phyloP scores from a whole-genome alignment of 2,329 filamentous ascomycete species.

The Hypoxylon sp. region DNA sequence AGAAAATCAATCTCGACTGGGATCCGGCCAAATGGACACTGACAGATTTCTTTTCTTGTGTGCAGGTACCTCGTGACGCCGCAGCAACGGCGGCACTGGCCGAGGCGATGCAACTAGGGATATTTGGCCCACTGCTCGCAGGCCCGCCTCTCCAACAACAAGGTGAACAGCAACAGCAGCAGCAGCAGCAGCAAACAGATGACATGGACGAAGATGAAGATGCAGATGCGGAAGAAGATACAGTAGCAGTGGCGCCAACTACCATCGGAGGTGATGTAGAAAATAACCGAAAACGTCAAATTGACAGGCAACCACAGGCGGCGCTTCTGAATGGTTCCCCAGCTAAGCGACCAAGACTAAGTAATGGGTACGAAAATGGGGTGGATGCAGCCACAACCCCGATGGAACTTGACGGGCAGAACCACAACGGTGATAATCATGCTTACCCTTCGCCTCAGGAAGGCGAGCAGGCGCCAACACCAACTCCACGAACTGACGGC shows the following conservation, averaged over 20 bases:
- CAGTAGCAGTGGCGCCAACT: constrained; percentile 38
- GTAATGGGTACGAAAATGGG: constrained; percentile 72
- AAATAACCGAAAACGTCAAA: constrained; percentile 65
- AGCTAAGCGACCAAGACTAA: constrained; percentile 70
- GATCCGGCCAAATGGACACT: constrained; percentile 54
- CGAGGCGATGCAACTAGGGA: constrained; percentile 63
- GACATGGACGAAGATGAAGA: constrained; percentile 53
- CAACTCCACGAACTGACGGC: constrained; percentile 69
- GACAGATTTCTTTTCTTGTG: constrained; percentile 55
- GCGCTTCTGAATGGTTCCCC: constrained; percentile 67
- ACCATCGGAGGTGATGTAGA: constrained; percentile 57
- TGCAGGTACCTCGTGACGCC: constrained; percentile 64
- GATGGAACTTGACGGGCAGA: constrained; percentile 71
- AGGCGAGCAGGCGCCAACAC: constrained; percentile 67
- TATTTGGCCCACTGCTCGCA: constrained; percentile 69
- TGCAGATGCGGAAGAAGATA: constrained; percentile 47
- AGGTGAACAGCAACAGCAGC: constrained; percentile 40
- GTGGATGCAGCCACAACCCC: constrained; percentile 66
- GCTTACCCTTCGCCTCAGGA: constrained; percentile 75
- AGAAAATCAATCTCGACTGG: constrained; percentile 46
- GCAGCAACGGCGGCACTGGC: constrained; percentile 58
- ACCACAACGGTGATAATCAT: constrained; percentile 61
- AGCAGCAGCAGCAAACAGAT: constrained; percentile 49
- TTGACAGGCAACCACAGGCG: constrained; percentile 60
- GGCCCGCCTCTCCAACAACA: constrained; percentile 57